phyloP scores from a whole-genome alignment of 306 rosid genomes.

The Datisca glomerata region DNA sequence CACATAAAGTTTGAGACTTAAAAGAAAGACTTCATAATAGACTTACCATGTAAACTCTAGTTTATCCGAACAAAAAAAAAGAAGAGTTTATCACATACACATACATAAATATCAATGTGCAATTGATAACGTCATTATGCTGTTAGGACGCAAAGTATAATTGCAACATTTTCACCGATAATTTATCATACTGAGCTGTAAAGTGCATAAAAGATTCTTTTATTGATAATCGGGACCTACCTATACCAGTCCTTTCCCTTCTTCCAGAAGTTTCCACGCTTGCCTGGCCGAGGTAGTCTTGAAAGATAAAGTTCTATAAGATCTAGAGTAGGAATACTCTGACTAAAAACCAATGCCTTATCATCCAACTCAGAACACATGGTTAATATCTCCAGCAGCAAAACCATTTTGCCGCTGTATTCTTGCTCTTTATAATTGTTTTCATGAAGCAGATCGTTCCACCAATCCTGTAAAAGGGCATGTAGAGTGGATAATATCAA shows the following conservation, averaged over 20 bases:
- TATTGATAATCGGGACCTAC: too few species aligned
- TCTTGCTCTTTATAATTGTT: constrained; percentile 62
- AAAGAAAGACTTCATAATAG: constrained; percentile 1
- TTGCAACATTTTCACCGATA: too few species aligned
- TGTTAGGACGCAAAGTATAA: too few species aligned
- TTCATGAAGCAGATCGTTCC: constrained; percentile 75
- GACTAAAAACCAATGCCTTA: constrained; percentile 94
- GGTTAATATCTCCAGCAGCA: constrained; percentile 70
- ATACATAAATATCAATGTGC: too few species aligned
- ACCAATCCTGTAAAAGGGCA: constrained; percentile 62
- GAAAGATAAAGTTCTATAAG: constrained; percentile 82
- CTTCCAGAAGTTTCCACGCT: constrained; percentile 71
- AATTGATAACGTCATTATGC: too few species aligned
- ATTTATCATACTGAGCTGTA: too few species aligned
- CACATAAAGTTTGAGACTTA: too few species aligned
- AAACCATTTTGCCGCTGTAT: constrained; percentile 95
- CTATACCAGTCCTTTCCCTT: constrained; percentile 97
- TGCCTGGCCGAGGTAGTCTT: constrained; percentile 50
- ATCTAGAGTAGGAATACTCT: constrained; percentile 94
- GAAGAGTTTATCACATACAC: too few species aligned
- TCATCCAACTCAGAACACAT: constrained; percentile 80
- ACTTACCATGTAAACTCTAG: not conserved
- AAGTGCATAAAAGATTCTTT: too few species aligned
- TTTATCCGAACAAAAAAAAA: too few species aligned
- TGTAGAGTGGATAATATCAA: too few species aligned